These are phyloP conservation scores for Hyphopichia khmerensis DNA, from an alignment of 1,139 yeast species.

Conservation along the genomic window DNA sequence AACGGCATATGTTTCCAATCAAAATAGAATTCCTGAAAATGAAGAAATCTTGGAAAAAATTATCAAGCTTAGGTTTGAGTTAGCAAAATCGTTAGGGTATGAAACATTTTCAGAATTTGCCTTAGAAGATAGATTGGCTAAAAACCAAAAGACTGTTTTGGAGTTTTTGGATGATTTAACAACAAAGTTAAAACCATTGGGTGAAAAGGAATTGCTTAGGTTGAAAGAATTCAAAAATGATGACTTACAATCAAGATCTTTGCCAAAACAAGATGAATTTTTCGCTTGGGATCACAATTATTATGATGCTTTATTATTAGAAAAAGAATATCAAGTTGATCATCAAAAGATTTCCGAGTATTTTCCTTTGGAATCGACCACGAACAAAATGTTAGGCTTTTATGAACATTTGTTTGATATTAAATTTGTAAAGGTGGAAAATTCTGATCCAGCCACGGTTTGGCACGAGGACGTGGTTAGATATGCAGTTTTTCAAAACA, in stretches of 20 bases:
- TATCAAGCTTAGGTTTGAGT: conserved; percentile 56
- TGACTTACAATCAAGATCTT: conserved; percentile 46
- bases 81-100: conserved; percentile 67
- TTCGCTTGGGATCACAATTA: conserved; percentile 75
- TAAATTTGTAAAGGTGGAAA: conserved; percentile 55
- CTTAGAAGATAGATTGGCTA: conserved; percentile 80
- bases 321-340: conserved; percentile 69
- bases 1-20: conserved; percentile 62
- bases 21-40: conserved; percentile 63
- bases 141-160: conserved; percentile 57
- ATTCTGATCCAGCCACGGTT: conserved; percentile 25
- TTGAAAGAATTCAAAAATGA: conserved; percentile 54
- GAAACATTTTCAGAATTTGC: conserved; percentile 64
- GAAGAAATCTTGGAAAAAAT: conserved; percentile 59
- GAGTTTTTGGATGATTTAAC: conserved; percentile 62
- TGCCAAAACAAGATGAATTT: conserved; percentile 41
- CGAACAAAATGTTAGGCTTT: conserved; percentile 63
- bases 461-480: conserved; percentile 85
- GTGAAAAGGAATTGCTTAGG: conserved; percentile 49
- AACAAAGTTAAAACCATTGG: conserved; percentile 57
- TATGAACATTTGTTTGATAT: conserved; percentile 69
- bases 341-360: conserved; percentile 70
- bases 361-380: conserved; percentile 71
- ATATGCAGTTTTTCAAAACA: conserved; percentile 67
- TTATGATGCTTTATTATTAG: conserved; percentile 63